Conservation (phyloP, 345 rosid species). For the Aurinia saxatilis region DNA sequence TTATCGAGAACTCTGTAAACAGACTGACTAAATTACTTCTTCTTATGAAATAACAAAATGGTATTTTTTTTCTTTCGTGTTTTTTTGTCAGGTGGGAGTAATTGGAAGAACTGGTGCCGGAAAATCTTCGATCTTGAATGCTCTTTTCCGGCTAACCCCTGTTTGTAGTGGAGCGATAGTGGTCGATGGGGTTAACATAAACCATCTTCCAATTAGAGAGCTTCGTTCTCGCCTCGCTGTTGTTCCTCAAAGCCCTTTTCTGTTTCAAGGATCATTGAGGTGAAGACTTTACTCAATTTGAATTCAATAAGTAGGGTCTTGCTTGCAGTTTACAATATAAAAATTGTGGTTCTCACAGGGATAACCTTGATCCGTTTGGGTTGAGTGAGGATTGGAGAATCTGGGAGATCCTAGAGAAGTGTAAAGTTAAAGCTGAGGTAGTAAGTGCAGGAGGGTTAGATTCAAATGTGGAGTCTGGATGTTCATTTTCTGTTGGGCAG, state of each 20-base stretch:
- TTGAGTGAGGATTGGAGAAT: conserved; percentile 46
- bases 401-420: conserved; percentile 65
- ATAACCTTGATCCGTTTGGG: conserved; percentile 74
- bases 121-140: conserved; percentile 83
- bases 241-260: conserved; percentile 91
- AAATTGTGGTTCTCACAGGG: conserved; percentile 32
- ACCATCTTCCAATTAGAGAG: conserved; percentile 60
- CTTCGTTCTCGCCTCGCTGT: conserved; percentile 66
- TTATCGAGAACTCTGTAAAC: not conserved
- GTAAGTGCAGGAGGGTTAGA: conserved; percentile 76
- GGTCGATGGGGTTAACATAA: conserved; percentile 68
- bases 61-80: not conserved
- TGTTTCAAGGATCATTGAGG: conserved; percentile 88
- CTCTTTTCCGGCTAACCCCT: conserved; percentile 71
- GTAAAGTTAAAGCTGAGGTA: conserved; percentile 76
- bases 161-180: conserved; percentile 53
- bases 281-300: conserved; percentile 8
- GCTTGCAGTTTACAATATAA: not conserved
- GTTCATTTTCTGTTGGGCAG: conserved; percentile 77
- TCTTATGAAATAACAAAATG: not conserved
- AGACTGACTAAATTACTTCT: not conserved
- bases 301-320: not conserved
- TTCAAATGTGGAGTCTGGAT: conserved; percentile 53
- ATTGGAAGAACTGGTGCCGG: conserved; percentile 97
- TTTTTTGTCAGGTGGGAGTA: conserved; percentile 60